Conservation (phyloP, 1,139 yeast genomes). For the Hansenula sp. region DNA sequence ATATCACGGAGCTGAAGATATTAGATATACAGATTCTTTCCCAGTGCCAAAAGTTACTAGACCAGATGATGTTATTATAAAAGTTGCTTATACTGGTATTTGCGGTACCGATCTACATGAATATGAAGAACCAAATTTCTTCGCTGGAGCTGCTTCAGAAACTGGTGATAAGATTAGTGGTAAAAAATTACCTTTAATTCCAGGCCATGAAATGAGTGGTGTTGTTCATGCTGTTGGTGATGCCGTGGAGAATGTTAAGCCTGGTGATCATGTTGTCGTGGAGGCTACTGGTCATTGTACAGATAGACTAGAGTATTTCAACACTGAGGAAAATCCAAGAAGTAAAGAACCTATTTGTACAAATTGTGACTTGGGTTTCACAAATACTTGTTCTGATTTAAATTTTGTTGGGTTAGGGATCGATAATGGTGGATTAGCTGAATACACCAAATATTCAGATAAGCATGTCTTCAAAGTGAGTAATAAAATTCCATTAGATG, state of each 20-base stretch:
- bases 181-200: slow-evolving; percentile 34
- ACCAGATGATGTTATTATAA: slow-evolving; percentile 46
- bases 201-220: slow-evolving; percentile 64
- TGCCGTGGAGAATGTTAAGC: slow-evolving; percentile 26
- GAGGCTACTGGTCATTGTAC: slow-evolving; percentile 55
- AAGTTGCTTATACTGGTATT: slow-evolving; percentile 52
- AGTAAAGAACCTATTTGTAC: slow-evolving; percentile 30
- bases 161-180: slow-evolving; percentile 30
- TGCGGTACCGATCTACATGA: slow-evolving; percentile 61
- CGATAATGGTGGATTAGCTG: slow-evolving; percentile 47
- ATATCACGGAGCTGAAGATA: slow-evolving; percentile 46
- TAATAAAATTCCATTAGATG: slow-evolving; percentile 43
- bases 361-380: slow-evolving; percentile 41
- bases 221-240: slow-evolving; percentile 36
- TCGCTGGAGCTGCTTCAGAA: slow-evolving; percentile 30
- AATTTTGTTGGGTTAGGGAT: slow-evolving; percentile 46
- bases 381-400: slow-evolving; percentile 43
- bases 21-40: slow-evolving; percentile 39
- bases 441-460: slow-evolving; percentile 44
- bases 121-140: slow-evolving; percentile 48
- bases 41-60: slow-evolving; percentile 41
- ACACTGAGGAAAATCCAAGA: slow-evolving; percentile 20
- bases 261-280: slow-evolving; percentile 45
- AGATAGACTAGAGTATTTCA: slow-evolving; percentile 32
- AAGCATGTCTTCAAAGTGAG: slow-evolving; percentile 45